phyloP scores from a whole-genome alignment of 352 stramenopile species.

The Phytophthora constricta region DNA sequence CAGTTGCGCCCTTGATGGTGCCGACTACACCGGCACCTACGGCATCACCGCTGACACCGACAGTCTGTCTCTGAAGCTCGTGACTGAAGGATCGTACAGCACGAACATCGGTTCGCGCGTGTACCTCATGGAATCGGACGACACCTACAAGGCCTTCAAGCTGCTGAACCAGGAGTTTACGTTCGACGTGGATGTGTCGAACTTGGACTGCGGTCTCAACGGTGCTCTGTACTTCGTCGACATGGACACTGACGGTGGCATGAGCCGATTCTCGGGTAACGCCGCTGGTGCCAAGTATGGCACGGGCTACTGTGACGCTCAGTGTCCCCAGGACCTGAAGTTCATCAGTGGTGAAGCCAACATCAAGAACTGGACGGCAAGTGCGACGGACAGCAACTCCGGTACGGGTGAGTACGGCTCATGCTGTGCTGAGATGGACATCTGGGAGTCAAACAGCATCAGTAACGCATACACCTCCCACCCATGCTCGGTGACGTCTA shows the following conservation, averaged over 20 bases:
- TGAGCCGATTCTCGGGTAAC: constrained; percentile 32
- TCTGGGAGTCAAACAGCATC: constrained; percentile 43
- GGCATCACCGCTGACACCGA: constrained; percentile 32
- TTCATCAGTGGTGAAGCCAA: constrained; percentile 59
- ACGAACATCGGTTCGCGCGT: constrained; percentile 50
- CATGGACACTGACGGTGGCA: constrained; percentile 47
- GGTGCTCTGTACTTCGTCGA: constrained; percentile 57
- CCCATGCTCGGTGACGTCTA: constrained; percentile 21
- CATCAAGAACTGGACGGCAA: not conserved
- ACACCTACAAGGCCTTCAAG: constrained; percentile 46
- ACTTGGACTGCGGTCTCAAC: constrained; percentile 45
- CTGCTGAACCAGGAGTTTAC: constrained; percentile 54
- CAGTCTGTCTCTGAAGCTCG: constrained; percentile 35
- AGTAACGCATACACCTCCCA: constrained; percentile 36
- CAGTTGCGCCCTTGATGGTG: constrained; percentile 46
- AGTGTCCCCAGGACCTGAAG: constrained; percentile 54
- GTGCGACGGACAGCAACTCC: not conserved
- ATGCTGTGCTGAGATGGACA: constrained; percentile 53
- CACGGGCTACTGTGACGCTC: constrained; percentile 26
- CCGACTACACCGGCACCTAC: constrained; percentile 48
- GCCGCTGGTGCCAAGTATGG: constrained; percentile 38
- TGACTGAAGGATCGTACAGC: constrained; percentile 42
- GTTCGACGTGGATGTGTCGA: constrained; percentile 49
- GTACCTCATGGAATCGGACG: constrained; percentile 34
- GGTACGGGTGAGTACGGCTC: constrained; percentile 39